phyloP scores from a whole-genome alignment of 495 filamentous ascomycete genomes.

The Talaromyces ruber region DNA sequence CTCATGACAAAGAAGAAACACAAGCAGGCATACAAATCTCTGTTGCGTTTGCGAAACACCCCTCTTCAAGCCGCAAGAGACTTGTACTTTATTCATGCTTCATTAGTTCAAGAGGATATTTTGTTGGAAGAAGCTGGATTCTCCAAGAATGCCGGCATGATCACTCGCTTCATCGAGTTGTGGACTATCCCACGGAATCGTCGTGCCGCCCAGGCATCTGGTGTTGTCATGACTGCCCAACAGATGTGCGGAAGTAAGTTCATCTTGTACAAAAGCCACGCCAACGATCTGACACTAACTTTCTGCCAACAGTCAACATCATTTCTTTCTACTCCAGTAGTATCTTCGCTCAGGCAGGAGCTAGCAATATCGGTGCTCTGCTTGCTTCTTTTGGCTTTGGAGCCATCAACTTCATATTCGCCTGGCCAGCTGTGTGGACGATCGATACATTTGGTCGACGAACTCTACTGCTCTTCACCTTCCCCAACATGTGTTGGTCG shows the following conservation, averaged over 20 bases:
- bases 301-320: slow-evolving; percentile 45
- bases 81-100: slow-evolving; percentile 65
- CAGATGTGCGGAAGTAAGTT: slow-evolving; percentile 70
- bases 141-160: slow-evolving; percentile 21
- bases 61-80: slow-evolving; percentile 67
- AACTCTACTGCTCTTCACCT: slow-evolving; percentile 70
- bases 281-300: slow-evolving; percentile 1
- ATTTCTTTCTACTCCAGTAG: slow-evolving; percentile 81
- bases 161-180: slow-evolving; percentile 43
- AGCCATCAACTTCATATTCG: slow-evolving; percentile 74
- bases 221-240: slow-evolving; percentile 66
- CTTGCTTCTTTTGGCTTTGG: slow-evolving; percentile 74
- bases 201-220: slow-evolving; percentile 44
- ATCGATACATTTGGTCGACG: slow-evolving; percentile 83
- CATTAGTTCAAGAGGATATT: slow-evolving; percentile 29
- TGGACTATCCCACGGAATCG: slow-evolving; percentile 50
- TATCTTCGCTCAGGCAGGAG: slow-evolving; percentile 59
- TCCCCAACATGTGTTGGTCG: slow-evolving; percentile 78
- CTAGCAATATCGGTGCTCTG: slow-evolving; percentile 48
- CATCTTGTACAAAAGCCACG: neutral
- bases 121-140: slow-evolving; percentile 19
- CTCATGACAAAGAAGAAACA: slow-evolving; percentile 55
- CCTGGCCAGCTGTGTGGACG: slow-evolving; percentile 72
- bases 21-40: slow-evolving; percentile 51
- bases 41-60: slow-evolving; percentile 52